Evolutionary conservation across 768 basidiomycete species (phyloP), one percentile per base, ranked within the genome.

Genomic region (Dendrothele bispora): DNA sequence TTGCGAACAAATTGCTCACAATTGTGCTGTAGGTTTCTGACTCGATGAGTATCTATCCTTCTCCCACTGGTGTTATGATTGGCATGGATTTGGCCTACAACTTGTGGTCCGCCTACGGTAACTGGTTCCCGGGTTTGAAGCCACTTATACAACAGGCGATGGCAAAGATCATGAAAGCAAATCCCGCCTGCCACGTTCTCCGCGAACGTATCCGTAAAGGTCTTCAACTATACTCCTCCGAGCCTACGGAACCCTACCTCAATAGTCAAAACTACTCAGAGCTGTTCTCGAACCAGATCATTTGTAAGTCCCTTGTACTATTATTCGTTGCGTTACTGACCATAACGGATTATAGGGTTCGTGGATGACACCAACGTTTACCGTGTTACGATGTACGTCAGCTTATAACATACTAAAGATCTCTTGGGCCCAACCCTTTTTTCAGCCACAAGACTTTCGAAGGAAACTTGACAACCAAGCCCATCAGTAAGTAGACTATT

Each of bases 281-380:
- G 67, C 68, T 97, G 41, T 97, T 97, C 77, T 94, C 91, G 2
- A 99, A 98, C 68, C 95, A 98, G 67, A 98, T 98, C 64, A 97
- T 95, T 49, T 98, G 88, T 83, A 51, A 27, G 79, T 66, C n/a
- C 14, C 15, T 20, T 24, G 26, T 43, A 4, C 26, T 45, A 15
- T 21, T 15, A 34, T 39, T 51, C 38, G 8, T 36, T 8, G 12
- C 36, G 34, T 36, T 32, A 30, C 43, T 2, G 11, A 25, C 11
- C 21, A 28, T 48, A 29, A 39, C 41, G 35, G 55, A 32, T 24
- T 44, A 38, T 54, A 83, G 85, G 91, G 95, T 98, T 98, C 61
- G 95, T 99, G 54, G 97, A 99, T 59, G 97, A 99, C 64, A 98
- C 97, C 34, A 98, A 98, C 58, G 97, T 99, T n/a, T 99, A 99